Percentiles rank a stretch among this genome's conserved stretches.
Evolutionary conservation across 345 rosid species (phyloP).

Genomic region (Salix arbutifolia): DNA sequence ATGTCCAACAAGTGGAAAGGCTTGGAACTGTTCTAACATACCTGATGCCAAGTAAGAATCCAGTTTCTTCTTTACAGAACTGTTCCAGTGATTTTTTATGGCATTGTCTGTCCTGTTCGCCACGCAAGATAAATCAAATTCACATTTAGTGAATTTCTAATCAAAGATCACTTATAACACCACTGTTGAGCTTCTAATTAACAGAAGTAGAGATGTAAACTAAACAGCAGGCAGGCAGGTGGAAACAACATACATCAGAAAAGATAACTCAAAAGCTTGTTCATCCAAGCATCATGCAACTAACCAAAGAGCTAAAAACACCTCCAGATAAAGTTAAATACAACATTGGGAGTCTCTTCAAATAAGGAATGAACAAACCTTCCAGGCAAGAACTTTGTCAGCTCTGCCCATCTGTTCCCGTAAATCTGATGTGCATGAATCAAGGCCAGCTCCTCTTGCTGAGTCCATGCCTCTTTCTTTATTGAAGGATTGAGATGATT

Average conservation of each 20-base stretch:
- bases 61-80: constrained; percentile 97
- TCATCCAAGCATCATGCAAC: background rate
- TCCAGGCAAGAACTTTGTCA: constrained; percentile 95
- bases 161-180: background rate
- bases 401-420: constrained; percentile 99
- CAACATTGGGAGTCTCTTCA: background rate
- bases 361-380: constrained; percentile 47
- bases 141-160: background rate
- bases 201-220: background rate
- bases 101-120: constrained; percentile 93
- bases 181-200: background rate
- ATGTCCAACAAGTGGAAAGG: constrained; percentile 48
- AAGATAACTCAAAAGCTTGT: background rate
- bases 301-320: background rate
- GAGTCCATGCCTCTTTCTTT: constrained; percentile 99
- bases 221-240: background rate
- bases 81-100: constrained; percentile 99
- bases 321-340: background rate
- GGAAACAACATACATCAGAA: background rate
- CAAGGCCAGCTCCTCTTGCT: constrained; percentile 92
- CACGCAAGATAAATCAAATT: constrained; percentile 21
- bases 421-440: constrained; percentile 94
- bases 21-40: constrained; percentile 73
- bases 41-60: constrained; percentile 90
- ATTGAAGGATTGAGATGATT: constrained; percentile 97